Evolutionary conservation across 768 basidiomycete species (phyloP).

Genomic region (Suillus decipiens): DNA sequence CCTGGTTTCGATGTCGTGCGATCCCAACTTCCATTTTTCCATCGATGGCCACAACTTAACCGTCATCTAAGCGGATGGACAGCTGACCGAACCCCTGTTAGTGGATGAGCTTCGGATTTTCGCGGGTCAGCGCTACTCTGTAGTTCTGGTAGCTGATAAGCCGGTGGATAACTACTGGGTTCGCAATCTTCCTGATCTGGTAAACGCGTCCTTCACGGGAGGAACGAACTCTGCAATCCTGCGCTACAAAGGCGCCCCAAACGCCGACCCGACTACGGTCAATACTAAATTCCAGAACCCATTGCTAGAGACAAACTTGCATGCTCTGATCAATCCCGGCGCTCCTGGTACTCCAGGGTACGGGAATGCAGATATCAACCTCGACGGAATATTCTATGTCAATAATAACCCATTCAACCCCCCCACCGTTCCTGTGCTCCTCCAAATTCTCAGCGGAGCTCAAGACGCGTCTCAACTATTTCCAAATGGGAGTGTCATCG

Average conservation of each 20-base stretch:
- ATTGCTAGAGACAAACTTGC: slow-evolving; percentile 34
- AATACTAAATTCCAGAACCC: slow-evolving; percentile 26
- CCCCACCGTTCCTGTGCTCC: slow-evolving; percentile 42
- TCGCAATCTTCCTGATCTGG: slow-evolving; percentile 36
- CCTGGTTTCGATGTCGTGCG: slow-evolving; percentile 42
- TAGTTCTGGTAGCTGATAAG: slow-evolving; percentile 36
- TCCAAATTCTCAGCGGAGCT: slow-evolving; percentile 47
- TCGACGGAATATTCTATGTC: slow-evolving; percentile 25
- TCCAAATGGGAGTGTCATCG: slow-evolving; percentile 26
- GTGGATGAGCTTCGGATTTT: slow-evolving; percentile 43
- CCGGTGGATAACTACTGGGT: slow-evolving; percentile 48
- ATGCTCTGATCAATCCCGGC: slow-evolving; percentile 26
- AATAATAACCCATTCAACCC: slow-evolving; percentile 18
- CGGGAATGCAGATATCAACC: slow-evolving; percentile 43
- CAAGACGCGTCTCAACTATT: slow-evolving; percentile 28
- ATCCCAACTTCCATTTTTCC: slow-evolving; percentile 43
- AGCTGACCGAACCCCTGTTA: slow-evolving; percentile 37
- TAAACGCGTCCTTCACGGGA: slow-evolving; percentile 26
- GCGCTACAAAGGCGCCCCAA: slow-evolving; percentile 45
- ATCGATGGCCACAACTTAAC: slow-evolving; percentile 48
- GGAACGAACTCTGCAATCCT: slow-evolving; percentile 58
- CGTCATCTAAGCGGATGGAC: slow-evolving; percentile 49
- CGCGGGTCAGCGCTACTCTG: slow-evolving; percentile 36
- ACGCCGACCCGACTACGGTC: slow-evolving; percentile 40
- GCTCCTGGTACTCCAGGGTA: slow-evolving; percentile 40